phyloP scores from a whole-genome alignment of 495 filamentous ascomycete genomes.

The Xylaria sp. region DNA sequence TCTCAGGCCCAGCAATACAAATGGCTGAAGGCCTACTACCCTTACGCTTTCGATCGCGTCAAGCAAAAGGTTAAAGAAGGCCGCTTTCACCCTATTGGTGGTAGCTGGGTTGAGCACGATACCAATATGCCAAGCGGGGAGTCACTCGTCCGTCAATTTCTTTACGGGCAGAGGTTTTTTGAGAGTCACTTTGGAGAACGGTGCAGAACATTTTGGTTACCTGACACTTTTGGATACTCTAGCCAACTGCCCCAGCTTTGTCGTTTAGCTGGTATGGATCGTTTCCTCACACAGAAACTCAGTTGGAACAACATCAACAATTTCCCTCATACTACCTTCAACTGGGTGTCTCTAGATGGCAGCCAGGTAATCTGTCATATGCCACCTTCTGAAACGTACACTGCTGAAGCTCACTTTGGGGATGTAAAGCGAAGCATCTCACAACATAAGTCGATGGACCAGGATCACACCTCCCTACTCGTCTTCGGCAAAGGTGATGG shows the following conservation, averaged over 20 bases:
- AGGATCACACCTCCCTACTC: conserved; percentile 84
- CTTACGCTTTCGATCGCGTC: conserved; percentile 85
- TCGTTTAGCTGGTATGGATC: conserved; percentile 87
- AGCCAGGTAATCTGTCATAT: conserved; percentile 98
- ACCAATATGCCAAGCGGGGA: conserved; percentile 97
- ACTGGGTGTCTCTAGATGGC: conserved; percentile 94
- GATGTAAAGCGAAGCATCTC: conserved; percentile 90
- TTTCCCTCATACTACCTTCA: conserved; percentile 98
- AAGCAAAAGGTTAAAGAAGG: conserved; percentile 89
- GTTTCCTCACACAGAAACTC: conserved; percentile 97
- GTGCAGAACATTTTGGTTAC: conserved; percentile 92
- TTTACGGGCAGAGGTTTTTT: conserved; percentile 94
- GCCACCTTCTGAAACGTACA: conserved; percentile 93
- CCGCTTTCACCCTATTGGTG: conserved; percentile 91
- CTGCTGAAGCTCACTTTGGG: conserved; percentile 91
- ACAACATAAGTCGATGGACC: conserved; percentile 94
- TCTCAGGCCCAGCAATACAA: conserved; percentile 98
- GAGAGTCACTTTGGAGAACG: conserved; percentile 91
- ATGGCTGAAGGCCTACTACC: conserved; percentile 91
- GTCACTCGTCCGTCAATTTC: conserved; percentile 91
- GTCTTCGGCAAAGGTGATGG: conserved; percentile 97
- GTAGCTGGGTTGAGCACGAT: conserved; percentile 98
- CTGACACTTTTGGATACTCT: conserved; percentile 97
- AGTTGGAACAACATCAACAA: conserved; percentile 97
- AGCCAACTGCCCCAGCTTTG: conserved; percentile 93